These are phyloP conservation scores for Trypanosoma congolense DNA, from an alignment of 208 protist genomes.

Conservation along the genomic window DNA sequence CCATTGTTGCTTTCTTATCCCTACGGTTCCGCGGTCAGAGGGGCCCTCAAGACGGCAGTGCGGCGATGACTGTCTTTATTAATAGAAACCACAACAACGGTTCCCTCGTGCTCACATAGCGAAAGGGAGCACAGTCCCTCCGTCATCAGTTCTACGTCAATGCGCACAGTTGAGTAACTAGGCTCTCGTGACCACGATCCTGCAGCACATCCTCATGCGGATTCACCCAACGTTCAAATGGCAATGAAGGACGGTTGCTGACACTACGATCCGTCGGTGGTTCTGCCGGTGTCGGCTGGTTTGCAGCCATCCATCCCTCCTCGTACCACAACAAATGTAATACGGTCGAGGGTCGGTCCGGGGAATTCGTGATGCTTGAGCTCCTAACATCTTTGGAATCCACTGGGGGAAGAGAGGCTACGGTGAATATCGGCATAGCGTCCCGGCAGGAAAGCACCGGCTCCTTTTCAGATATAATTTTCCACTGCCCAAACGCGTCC, in stretches of 20 bases:
- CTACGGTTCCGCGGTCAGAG: conserved; percentile 25
- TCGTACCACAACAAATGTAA: conserved; percentile 26
- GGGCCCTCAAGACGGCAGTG: conserved; percentile 14
- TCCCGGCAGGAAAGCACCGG: conserved; percentile 19
- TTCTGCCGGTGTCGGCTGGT: background rate
- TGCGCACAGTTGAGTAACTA: conserved; percentile 16
- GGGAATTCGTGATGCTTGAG: background rate
- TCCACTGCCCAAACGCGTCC: conserved; percentile 24
- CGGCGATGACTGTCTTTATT: conserved; percentile 6
- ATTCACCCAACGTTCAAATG: conserved; percentile 31
- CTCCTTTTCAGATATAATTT: conserved; percentile 22
- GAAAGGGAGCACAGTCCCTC: conserved; percentile 27
- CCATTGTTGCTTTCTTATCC: background rate
- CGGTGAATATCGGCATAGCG: conserved; percentile 25
- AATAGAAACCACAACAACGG: conserved; percentile 19
- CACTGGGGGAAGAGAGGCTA: conserved; percentile 11
- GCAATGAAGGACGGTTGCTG: conserved; percentile 18
- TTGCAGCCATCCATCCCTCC: background rate
- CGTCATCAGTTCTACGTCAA: conserved; percentile 23
- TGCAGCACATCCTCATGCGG: conserved; percentile 3
- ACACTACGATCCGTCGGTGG: background rate
- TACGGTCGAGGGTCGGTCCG: conserved; percentile 1
- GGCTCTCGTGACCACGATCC: conserved; percentile 22
- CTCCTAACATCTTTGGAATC: background rate
- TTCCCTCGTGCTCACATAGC: conserved; percentile 22